phyloP scores from a whole-genome alignment of 129 eudicot species.

The Ambrosia artemisiifolia region DNA sequence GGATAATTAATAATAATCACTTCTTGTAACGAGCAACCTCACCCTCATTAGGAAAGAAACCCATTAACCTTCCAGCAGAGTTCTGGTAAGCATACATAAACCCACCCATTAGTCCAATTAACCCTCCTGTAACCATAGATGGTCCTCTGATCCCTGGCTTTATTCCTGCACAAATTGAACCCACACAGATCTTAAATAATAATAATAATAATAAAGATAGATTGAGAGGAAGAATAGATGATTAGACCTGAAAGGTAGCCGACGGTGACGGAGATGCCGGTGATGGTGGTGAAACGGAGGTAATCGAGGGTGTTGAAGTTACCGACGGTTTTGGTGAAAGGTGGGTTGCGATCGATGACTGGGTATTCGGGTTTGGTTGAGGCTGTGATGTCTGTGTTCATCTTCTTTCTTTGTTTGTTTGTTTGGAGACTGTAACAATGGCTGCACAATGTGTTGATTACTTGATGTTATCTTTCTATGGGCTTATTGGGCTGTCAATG shows the following conservation, averaged over 20 bases:
- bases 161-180: constrained; percentile 51
- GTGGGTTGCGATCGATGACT: constrained; percentile 90
- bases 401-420: constrained; percentile 18
- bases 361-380: constrained; percentile 91
- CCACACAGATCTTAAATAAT: not conserved
- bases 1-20: constrained; percentile 18
- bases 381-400: constrained; percentile 91
- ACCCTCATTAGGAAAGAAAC: constrained; percentile 86
- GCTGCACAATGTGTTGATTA: not conserved
- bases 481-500: not conserved
- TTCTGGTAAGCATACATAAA: constrained; percentile 97
- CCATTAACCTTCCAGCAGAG: constrained; percentile 94
- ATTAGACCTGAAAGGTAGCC: constrained; percentile 83
- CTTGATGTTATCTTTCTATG: not conserved
- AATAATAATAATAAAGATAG: not conserved
- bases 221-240: not conserved
- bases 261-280: constrained; percentile 98
- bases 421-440: not conserved
- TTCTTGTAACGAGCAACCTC: constrained; percentile 91
- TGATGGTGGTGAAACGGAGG: constrained; percentile 83
- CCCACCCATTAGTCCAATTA: constrained; percentile 93
- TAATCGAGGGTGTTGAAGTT: constrained; percentile 91
- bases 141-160: constrained; percentile 92
- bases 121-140: constrained; percentile 94
- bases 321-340: constrained; percentile 80